Evolutionary conservation across 495 filamentous ascomycete genomes (phyloP).

Genomic region (Astrothelium subdiscretum): DNA sequence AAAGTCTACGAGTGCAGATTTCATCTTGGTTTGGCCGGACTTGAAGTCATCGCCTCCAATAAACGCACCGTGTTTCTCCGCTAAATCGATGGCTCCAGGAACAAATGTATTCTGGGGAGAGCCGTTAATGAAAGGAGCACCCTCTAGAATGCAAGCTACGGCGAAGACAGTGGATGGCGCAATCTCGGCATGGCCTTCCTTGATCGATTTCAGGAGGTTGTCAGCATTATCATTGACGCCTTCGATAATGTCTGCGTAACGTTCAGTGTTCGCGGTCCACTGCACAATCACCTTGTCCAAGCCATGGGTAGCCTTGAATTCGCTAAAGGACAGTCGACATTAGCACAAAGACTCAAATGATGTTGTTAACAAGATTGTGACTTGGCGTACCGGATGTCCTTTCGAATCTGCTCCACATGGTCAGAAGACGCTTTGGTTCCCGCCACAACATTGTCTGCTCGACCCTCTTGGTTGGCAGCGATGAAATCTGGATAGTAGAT

Average conservation of each 20-base stretch:
- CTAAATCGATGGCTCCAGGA: slow-evolving; percentile 78
- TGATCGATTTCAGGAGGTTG: slow-evolving; percentile 79
- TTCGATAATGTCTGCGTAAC: slow-evolving; percentile 73
- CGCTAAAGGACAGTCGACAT: slow-evolving; percentile 34
- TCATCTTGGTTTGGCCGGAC: slow-evolving; percentile 99
- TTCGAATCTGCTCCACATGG: slow-evolving; percentile 87
- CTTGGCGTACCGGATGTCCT: slow-evolving; percentile 72
- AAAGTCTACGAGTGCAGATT: slow-evolving; percentile 96
- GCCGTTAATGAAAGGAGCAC: slow-evolving; percentile 94
- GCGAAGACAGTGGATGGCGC: slow-evolving; percentile 93
- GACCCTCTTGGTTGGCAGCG: slow-evolving; percentile 94
- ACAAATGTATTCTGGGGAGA: slow-evolving; percentile 99
- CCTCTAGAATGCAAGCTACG: slow-evolving; percentile 83
- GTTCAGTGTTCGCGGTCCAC: slow-evolving; percentile 99
- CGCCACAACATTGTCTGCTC: slow-evolving; percentile 81
- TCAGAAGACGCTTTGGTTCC: slow-evolving; percentile 72
- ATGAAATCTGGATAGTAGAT: slow-evolving; percentile 99
- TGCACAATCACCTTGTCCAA: slow-evolving; percentile 95
- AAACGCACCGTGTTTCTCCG: slow-evolving; percentile 79
- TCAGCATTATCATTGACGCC: slow-evolving; percentile 96
- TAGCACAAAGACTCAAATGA: not conserved
- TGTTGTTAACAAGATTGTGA: not conserved
- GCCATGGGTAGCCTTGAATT: slow-evolving; percentile 77
- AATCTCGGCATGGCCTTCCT: slow-evolving; percentile 75
- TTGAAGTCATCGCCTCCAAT: slow-evolving; percentile 99